Conservation (phyloP, 306 rosid species). For the Albizia julibrissin region DNA sequence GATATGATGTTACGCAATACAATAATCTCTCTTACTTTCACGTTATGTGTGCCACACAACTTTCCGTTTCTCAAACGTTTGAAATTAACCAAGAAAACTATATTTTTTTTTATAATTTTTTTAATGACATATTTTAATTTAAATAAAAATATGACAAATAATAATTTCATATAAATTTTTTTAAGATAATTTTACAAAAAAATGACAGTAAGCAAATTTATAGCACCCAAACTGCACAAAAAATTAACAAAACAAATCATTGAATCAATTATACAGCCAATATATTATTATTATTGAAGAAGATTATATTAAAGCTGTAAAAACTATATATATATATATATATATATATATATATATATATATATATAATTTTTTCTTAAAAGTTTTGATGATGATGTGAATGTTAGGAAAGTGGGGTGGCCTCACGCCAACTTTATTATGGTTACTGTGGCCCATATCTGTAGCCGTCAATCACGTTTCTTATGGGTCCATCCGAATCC, state of each 20-base stretch:
- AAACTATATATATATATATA: too few relatives aligned
- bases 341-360: too few relatives aligned
- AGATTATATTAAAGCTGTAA: not conserved
- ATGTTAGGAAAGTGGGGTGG: not conserved
- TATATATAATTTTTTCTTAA: too few relatives aligned
- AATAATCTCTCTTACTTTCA: not conserved
- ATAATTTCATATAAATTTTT: not conserved
- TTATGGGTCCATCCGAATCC: slow-evolving; percentile 24
- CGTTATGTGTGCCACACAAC: not conserved
- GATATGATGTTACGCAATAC: not conserved
- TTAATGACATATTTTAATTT: not conserved
- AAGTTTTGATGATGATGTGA: not conserved
- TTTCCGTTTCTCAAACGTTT: not conserved
- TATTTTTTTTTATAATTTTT: not conserved
- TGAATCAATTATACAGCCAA: not conserved
- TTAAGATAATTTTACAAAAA: too few relatives aligned
- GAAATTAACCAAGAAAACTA: not conserved
- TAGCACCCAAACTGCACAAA: not conserved
- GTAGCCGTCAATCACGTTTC: slow-evolving; percentile 51
- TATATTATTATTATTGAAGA: not conserved
- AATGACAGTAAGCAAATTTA: not conserved
- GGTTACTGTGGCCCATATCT: slow-evolving; percentile 5
- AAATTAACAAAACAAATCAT: not conserved
- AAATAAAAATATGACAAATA: not conserved
- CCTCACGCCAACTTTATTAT: not conserved